phyloP scores from a whole-genome alignment of 352 stramenopile species.

The Phytophthora syringae region DNA sequence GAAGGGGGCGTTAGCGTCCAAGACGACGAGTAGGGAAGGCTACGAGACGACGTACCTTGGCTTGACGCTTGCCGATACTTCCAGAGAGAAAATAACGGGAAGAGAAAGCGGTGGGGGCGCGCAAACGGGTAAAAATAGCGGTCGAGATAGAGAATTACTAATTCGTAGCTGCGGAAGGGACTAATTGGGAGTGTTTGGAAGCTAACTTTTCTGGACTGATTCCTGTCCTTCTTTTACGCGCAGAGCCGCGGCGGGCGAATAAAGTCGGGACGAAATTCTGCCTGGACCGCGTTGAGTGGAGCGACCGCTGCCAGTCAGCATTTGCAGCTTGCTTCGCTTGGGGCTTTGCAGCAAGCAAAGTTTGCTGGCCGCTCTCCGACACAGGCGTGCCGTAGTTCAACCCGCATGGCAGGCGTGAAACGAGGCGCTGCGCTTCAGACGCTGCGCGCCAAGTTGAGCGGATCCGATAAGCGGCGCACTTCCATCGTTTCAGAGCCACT shows the following conservation, averaged over 20 bases:
- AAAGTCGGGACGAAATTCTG: background rate
- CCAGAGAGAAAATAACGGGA: slow-evolving; percentile 45
- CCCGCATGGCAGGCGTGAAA: slow-evolving; percentile 1
- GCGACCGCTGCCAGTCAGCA: background rate
- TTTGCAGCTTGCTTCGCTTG: background rate
- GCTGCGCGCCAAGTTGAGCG: background rate
- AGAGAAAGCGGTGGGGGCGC: no score
- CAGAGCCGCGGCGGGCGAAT: background rate
- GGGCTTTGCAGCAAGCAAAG: no score
- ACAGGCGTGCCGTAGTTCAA: slow-evolving; percentile 8
- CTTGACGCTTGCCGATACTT: slow-evolving; percentile 26
- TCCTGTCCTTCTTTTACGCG: slow-evolving; percentile 27
- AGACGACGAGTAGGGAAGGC: no score
- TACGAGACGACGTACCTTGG: no score
- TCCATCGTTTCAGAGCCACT: background rate
- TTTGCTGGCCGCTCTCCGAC: slow-evolving; percentile 8
- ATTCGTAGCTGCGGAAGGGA: background rate
- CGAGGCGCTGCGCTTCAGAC: background rate
- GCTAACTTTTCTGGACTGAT: slow-evolving; percentile 7
- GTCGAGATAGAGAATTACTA: slow-evolving; percentile 13
- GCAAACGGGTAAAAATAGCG: slow-evolving; percentile 34
- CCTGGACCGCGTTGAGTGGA: slow-evolving; percentile 3
- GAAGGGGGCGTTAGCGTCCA: background rate
- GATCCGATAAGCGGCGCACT: background rate
- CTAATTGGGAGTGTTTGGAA: slow-evolving; percentile 10